Base-by-base conservation (phyloP, 108 stramenopile genomes). In the Cylindrotheca fusiformis region DNA sequence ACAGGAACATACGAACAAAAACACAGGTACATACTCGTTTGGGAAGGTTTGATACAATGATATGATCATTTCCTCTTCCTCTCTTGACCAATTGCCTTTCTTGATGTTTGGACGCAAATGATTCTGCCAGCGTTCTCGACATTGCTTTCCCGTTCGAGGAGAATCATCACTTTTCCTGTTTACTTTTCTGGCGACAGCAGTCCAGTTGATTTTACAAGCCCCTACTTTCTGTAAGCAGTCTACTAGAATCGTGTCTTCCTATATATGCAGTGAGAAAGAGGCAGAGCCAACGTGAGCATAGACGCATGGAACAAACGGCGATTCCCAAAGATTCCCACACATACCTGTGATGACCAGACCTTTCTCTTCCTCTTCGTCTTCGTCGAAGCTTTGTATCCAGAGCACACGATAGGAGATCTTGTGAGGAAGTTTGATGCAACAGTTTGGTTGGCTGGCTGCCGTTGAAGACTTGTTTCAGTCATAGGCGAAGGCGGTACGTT, bases 101-200 rank as follows among this genome's bases (percentile, higher is more conserved):
- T 81, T 81, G 48, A 99, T 93, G 31, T 80, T 71, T 5, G 99
- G 99, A 52, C 97, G 95, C 44, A 99, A 79, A 67, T 97, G 96
- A 78, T 99, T 98, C 63, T 82, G 86, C 94, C 95, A 99, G 24
- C 98, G 88, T 79, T 99, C 98, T 2, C 98, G 80, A 83, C 97
- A 98, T 78, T 99, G 98, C 78, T 99, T 99, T 27, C 96, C 96
- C 49, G 76, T 88, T 22, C 98, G 86, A 23, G 86, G 66, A 12
- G 55, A 18, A 10, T 41, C 10, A 17, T 12, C 51, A 18, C 48
- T 46, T 17, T 17, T 21, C 36, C 52, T 4, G 49, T 63, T 72
- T 33, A 72, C 28, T 53, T 59, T 31, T 22, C 26, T 29, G 23
- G 71, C 63, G 44, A 72, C 48, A n/a, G 46, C 24, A n/a, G 48